Conservation (phyloP, 1,284 basidiomycete genomes). For the Tranzscheliella williamsii region DNA sequence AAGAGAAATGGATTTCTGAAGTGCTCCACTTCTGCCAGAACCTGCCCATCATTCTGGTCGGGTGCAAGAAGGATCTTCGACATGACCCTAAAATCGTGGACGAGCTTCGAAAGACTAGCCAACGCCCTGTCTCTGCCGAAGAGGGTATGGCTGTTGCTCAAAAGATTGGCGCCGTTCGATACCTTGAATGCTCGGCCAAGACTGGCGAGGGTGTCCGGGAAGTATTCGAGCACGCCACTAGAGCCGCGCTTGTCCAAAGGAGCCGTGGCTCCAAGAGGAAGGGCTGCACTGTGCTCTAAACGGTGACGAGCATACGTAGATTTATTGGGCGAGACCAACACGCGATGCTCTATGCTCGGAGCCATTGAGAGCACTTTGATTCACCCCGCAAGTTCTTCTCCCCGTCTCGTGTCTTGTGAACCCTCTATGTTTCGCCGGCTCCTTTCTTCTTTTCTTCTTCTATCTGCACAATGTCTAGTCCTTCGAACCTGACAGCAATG, state of each 20-base stretch:
- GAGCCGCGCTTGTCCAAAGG: conserved; percentile 71
- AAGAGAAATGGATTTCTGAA: conserved; percentile 96
- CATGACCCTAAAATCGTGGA: conserved; percentile 61
- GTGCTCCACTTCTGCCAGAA: conserved; percentile 89
- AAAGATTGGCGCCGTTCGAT: conserved; percentile 85
- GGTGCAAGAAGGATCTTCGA: conserved; percentile 73
- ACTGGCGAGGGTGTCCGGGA: conserved; percentile 86
- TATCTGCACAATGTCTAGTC: no score
- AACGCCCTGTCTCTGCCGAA: conserved; percentile 58
- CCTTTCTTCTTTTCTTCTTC: no score
- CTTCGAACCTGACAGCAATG: no score
- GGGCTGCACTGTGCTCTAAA: conserved; percentile 68
- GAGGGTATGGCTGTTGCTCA: conserved; percentile 78
- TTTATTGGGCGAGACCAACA: no score
- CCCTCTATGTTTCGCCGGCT: no score
- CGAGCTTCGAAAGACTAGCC: conserved; percentile 60
- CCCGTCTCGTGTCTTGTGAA: no score
- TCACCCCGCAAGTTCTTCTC: no score
- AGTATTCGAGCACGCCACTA: conserved; percentile 86
- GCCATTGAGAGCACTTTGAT: no score
- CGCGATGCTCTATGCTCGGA: no score
- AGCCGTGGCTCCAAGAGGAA: conserved; percentile 62
- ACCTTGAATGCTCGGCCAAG: conserved; percentile 88
- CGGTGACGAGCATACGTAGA: no score
- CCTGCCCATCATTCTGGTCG: conserved; percentile 85